Evolutionary conservation across 129 eudicot genomes (phyloP), one percentile per base, ranked within the genome.

Genomic region (Flaveria brownii): DNA sequence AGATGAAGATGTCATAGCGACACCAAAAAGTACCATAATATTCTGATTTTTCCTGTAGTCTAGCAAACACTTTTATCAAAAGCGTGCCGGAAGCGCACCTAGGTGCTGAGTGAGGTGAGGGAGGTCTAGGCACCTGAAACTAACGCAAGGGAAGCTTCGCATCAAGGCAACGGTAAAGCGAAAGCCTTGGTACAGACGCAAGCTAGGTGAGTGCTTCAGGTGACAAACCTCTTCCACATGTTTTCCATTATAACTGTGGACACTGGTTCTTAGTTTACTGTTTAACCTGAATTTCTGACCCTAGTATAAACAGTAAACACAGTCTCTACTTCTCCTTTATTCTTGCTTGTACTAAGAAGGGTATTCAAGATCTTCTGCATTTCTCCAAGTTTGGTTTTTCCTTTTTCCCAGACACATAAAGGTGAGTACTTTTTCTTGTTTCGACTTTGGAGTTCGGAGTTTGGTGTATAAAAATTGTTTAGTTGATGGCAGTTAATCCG

Each of bases 21-120:
- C 46, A 59, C 66, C 9, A 18, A 54, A 14, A 1, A 33, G 16
- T 25, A 61, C 28, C 71, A 60, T 61, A 13, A 22, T 60, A 20
- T 46, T 60, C 18, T 15, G 15, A 74, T 20, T 42, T 36, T 60
- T 45, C 57, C 59, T 18, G 30, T 59, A 41, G 28, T 39, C 57
- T 60, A 60, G 46, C 43, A 36, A 41, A 20, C 77, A 56, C 52
- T 51, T 14, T 56, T 51, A 20, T 73, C 68, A 36, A 30, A 45
- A 45, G 13, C 3, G 2, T 11, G 13, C 14, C 2, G 50, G 50
- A 45, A 10, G 50, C 50, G 50, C 50, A 45, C 50, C 50, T 8
- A 45, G 50, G 50, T 9, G 50, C 14, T 9, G 8, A 45, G 13
- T 14, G 3, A 45, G 3, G 50, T 11, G 13, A 45, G 13, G 50